phyloP scores from a whole-genome alignment of 1,139 yeast species.

The Nakaseomyces kungkrabaensis region DNA sequence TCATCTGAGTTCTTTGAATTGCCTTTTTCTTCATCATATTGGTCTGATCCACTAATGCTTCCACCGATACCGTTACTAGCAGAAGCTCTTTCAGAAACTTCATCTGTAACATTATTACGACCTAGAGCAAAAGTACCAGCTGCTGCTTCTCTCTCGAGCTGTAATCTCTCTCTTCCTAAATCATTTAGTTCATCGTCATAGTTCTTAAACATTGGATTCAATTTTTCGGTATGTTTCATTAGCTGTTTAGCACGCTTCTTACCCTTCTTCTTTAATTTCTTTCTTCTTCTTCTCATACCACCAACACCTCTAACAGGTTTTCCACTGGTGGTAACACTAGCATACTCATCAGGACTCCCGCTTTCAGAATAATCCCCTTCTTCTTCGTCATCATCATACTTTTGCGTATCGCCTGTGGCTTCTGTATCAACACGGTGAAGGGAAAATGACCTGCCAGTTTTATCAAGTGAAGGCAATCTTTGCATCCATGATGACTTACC shows the following conservation, averaged over 20 bases:
- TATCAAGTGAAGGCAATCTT: constrained; percentile 72
- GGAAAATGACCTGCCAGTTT: constrained; percentile 64
- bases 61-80: background rate
- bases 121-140: constrained; percentile 35
- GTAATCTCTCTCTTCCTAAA: constrained; percentile 27
- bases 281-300: constrained; percentile 50
- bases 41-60: constrained; percentile 1
- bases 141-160: constrained; percentile 33
- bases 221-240: constrained; percentile 17
- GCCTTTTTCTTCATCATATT: constrained; percentile 5
- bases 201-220: constrained; percentile 14
- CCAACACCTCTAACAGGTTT: constrained; percentile 71
- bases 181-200: constrained; percentile 27
- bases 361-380: constrained; percentile 2
- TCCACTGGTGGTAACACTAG: constrained; percentile 48
- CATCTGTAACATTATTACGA: constrained; percentile 2
- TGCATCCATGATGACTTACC: constrained; percentile 70
- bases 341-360: constrained; percentile 2
- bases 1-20: constrained; percentile 5
- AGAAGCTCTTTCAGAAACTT: constrained; percentile 1
- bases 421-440: constrained; percentile 71
- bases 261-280: constrained; percentile 33
- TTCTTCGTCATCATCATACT: constrained; percentile 6
- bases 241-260: constrained; percentile 26
- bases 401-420: constrained; percentile 5